A percentile compares a stretch with the other conserved stretches of the same genome.
Evolutionary conservation across 2,329 filamentous ascomycete genomes (phyloP).

Genomic region (Trichoderma pleuroti): DNA sequence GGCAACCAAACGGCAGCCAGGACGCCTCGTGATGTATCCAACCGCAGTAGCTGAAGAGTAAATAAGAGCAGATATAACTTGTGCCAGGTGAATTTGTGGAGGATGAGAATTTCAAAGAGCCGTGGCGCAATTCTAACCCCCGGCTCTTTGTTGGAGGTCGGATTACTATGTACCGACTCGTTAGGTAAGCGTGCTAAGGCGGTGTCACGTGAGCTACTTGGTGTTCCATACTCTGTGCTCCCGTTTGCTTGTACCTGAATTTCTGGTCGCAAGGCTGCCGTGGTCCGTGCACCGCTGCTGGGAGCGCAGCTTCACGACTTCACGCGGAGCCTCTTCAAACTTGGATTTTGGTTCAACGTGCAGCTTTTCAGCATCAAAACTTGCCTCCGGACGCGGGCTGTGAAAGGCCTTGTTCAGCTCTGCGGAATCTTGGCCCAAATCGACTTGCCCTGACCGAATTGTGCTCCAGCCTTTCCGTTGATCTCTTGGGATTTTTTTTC

Average conservation of each 20-base stretch:
- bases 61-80: neutral
- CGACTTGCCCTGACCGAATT: neutral
- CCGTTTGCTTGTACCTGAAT: neutral
- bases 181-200: neutral
- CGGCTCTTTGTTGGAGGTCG: neutral
- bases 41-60: neutral
- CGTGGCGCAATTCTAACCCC: slow-evolving; percentile 5
- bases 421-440: neutral
- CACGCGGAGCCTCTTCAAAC: slow-evolving; percentile 14
- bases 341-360: neutral
- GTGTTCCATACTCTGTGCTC: neutral
- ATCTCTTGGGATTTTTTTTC: neutral
- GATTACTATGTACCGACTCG: neutral
- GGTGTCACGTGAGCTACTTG: slow-evolving; percentile 10
- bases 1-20: neutral
- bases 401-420: neutral
- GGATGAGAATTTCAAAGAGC: neutral
- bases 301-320: slow-evolving; percentile 17
- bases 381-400: neutral
- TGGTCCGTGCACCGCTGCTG: slow-evolving; percentile 18
- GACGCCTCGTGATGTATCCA: neutral
- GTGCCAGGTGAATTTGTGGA: slow-evolving; percentile 3
- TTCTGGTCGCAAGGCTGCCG: slow-evolving; percentile 10
- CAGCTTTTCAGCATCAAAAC: slow-evolving; percentile 1
- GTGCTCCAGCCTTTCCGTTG: neutral